Evolutionary conservation across 768 basidiomycete genomes (phyloP).

Genomic region (Terana coerulea): DNA sequence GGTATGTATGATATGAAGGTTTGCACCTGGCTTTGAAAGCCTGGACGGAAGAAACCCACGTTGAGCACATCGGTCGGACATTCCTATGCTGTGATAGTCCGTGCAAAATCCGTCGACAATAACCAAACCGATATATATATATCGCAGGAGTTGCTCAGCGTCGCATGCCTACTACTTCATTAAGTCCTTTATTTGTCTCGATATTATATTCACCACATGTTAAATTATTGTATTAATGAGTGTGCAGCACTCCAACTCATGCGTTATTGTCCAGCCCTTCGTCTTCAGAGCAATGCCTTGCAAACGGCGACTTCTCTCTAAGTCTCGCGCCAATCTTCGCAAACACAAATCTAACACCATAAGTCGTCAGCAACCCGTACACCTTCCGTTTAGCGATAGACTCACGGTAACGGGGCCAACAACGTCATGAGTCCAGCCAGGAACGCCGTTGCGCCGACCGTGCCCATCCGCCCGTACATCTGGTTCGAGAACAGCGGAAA

Average conservation of each 20-base stretch:
- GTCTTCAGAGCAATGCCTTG: neutral
- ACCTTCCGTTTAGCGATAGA: neutral
- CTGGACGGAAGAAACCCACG: too few relatives aligned
- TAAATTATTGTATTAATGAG: neutral
- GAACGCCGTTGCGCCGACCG: slow-evolving; percentile 64
- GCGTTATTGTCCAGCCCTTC: too few relatives aligned
- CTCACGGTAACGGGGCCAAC: slow-evolving; percentile 60
- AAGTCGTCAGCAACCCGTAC: slow-evolving; percentile 13
- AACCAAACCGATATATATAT: too few relatives aligned
- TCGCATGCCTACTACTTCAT: too few relatives aligned
- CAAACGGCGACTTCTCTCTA: slow-evolving; percentile 11
- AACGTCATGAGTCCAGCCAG: slow-evolving; percentile 57
- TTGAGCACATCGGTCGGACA: too few relatives aligned
- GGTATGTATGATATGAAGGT: too few relatives aligned
- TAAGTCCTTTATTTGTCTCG: too few relatives aligned
- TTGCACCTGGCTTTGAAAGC: too few relatives aligned
- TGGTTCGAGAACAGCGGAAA: slow-evolving; percentile 48
- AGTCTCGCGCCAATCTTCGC: slow-evolving; percentile 12
- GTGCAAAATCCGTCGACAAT: too few relatives aligned
- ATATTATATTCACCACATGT: neutral
- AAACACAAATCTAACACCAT: slow-evolving; percentile 15
- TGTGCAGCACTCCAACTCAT: too few relatives aligned
- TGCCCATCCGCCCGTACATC: slow-evolving; percentile 50
- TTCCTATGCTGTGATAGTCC: too few relatives aligned
- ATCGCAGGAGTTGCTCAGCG: too few relatives aligned